Conservation (phyloP, 2,329 filamentous ascomycete genomes). For the Penicillium brevicompactum region DNA sequence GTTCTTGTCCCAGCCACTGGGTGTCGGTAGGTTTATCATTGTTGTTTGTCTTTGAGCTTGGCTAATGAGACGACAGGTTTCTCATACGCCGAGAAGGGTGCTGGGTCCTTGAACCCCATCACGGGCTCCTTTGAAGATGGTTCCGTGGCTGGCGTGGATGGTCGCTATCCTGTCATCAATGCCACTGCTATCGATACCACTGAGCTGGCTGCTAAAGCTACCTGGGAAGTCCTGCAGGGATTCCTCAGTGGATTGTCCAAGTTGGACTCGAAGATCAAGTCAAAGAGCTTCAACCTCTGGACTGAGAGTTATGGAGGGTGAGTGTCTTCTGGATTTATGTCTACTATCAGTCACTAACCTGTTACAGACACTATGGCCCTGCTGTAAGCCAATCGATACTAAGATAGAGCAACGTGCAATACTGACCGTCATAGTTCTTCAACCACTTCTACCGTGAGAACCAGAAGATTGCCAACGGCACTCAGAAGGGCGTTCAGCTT, state of each 20-base stretch:
- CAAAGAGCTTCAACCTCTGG: conserved; percentile 60
- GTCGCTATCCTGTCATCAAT: conserved; percentile 54
- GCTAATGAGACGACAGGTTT: conserved; percentile 29
- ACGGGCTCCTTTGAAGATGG: conserved; percentile 52
- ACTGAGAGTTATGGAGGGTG: conserved; percentile 57
- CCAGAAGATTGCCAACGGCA: conserved; percentile 54
- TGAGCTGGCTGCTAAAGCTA: conserved; percentile 56
- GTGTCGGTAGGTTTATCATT: conserved; percentile 46
- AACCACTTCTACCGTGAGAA: conserved; percentile 62
- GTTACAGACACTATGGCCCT: conserved; percentile 53
- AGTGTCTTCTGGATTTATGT: conserved; percentile 19
- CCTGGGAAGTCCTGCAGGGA: conserved; percentile 59
- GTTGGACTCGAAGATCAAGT: conserved; percentile 52
- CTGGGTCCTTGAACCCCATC: conserved; percentile 45
- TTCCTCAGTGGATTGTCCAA: conserved; percentile 54
- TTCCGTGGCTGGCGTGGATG: conserved; percentile 44
- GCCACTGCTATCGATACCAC: conserved; percentile 56
- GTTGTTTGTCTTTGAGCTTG: neutral
- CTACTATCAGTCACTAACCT: conserved; percentile 9
- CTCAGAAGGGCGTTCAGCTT: conserved; percentile 51
- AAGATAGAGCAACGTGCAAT: neutral
- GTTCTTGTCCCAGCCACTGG: conserved; percentile 64
- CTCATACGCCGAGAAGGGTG: conserved; percentile 36
- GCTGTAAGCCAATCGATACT: conserved; percentile 29
- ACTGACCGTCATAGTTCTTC: conserved; percentile 49